Percentiles rank a stretch among this genome's conserved stretches.
These are phyloP conservation scores for Lipomyces kockii DNA, from an alignment of 805 yeast genomes.

Conservation along the genomic window DNA sequence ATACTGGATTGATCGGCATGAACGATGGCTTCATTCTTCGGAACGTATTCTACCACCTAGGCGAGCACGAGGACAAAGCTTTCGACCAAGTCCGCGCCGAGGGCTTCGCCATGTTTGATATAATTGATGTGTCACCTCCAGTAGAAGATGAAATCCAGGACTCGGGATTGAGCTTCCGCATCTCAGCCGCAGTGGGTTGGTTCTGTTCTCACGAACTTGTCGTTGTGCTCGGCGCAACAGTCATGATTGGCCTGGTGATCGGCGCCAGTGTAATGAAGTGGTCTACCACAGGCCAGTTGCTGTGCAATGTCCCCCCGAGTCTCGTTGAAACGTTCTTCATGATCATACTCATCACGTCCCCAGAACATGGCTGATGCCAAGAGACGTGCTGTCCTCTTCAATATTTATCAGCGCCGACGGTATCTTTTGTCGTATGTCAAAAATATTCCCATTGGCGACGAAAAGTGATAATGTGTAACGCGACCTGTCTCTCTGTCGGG, in stretches of 20 bases:
- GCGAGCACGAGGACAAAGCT: slow-evolving; percentile 36
- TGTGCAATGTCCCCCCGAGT: slow-evolving; percentile 52
- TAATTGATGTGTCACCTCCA: slow-evolving; percentile 18
- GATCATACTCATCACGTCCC: slow-evolving; percentile 41
- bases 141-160: too few relatives aligned
- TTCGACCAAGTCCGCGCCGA: slow-evolving; percentile 44
- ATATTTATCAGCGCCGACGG: slow-evolving; percentile 7
- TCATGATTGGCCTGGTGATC: slow-evolving; percentile 44
- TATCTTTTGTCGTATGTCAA: background rate
- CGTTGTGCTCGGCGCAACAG: background rate
- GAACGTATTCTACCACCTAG: slow-evolving; percentile 46
- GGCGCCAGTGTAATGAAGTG: slow-evolving; percentile 48
- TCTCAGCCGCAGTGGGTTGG: too few relatives aligned
- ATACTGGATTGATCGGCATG: slow-evolving; percentile 53
- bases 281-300: slow-evolving; percentile 50
- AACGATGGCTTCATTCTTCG: slow-evolving; percentile 52
- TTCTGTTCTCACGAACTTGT: too few relatives aligned
- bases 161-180: too few relatives aligned
- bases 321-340: slow-evolving; percentile 52
- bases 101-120: slow-evolving; percentile 45
- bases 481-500: too few relatives aligned
- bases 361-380: slow-evolving; percentile 16
- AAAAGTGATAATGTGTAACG: background rate
- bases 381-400: slow-evolving; percentile 1
- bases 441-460: background rate